Evolutionary conservation across 2,329 filamentous ascomycete genomes (phyloP).

Genomic region (Catunica adiposa): DNA sequence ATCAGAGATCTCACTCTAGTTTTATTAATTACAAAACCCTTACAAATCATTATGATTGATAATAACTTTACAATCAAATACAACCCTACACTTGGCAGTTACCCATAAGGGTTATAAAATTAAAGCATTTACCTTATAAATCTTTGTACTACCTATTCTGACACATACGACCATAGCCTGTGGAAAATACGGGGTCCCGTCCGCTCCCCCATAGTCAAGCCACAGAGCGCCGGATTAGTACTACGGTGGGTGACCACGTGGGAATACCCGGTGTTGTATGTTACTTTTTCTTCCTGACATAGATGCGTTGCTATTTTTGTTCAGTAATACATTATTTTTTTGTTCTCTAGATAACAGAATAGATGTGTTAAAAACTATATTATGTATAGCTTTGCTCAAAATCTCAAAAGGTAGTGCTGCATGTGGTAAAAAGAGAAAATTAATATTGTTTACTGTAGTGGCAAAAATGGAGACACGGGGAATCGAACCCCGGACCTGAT

Average conservation of each 20-base stretch:
- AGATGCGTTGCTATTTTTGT: no score
- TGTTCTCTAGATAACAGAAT: no score
- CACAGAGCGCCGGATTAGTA: conserved; percentile 9
- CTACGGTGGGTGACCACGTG: conserved; percentile 9
- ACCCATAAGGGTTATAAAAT: no score
- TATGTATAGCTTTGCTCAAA: no score
- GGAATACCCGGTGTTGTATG: conserved; percentile 10
- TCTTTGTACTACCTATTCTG: background rate
- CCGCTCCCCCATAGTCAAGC: conserved; percentile 10
- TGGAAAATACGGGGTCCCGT: conserved; percentile 11
- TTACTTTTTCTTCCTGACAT: background rate
- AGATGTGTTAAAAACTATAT: no score
- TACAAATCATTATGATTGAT: no score
- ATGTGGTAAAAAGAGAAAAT: background rate
- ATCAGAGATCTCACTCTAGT: no score
- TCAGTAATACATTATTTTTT: background rate
- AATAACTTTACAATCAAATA: no score
- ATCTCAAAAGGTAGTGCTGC: background rate
- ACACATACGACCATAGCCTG: conserved; percentile 9
- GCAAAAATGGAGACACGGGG: conserved; percentile 14
- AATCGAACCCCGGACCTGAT: conserved; percentile 15
- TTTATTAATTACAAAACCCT: background rate
- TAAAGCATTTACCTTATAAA: no score
- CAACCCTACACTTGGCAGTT: no score
- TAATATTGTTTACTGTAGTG: no score